Conservation (phyloP, 2,329 filamentous ascomycete species). For the Cadophora luteo-olivacea region DNA sequence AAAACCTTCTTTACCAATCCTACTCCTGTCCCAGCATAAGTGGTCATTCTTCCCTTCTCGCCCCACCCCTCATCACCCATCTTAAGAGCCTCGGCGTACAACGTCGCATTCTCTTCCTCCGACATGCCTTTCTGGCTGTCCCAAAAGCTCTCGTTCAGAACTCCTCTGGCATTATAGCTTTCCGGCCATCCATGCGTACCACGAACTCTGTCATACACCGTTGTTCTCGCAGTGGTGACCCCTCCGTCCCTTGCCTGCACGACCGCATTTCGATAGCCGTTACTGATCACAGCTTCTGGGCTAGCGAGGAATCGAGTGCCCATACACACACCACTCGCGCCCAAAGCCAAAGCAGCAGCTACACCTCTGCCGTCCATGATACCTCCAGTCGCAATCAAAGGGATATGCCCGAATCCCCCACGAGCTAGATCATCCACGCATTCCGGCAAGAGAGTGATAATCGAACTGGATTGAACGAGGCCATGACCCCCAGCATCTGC, state of each 20-base stretch:
- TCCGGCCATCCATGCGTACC: slow-evolving; percentile 65
- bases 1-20: slow-evolving; percentile 60
- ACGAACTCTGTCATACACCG: slow-evolving; percentile 57
- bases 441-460: slow-evolving; percentile 48
- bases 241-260: slow-evolving; percentile 56
- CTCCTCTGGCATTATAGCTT: slow-evolving; percentile 61
- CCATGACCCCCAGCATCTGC: slow-evolving; percentile 49
- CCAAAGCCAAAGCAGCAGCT: slow-evolving; percentile 46
- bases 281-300: slow-evolving; percentile 52
- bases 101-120: slow-evolving; percentile 48
- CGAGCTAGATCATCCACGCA: slow-evolving; percentile 40
- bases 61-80: slow-evolving; percentile 60
- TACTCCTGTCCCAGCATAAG: slow-evolving; percentile 67
- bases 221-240: slow-evolving; percentile 55
- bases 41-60: slow-evolving; percentile 59
- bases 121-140: slow-evolving; percentile 49
- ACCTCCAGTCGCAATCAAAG: slow-evolving; percentile 46
- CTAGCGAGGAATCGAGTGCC: slow-evolving; percentile 58
- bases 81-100: slow-evolving; percentile 53
- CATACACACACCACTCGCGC: slow-evolving; percentile 52
- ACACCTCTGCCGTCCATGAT: slow-evolving; percentile 47
- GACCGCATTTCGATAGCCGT: slow-evolving; percentile 55
- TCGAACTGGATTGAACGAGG: slow-evolving; percentile 40
- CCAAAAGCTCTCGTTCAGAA: slow-evolving; percentile 60
- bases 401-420: slow-evolving; percentile 38